Conservation (phyloP, 345 rosid genomes). For the Sonneratia alba region DNA sequence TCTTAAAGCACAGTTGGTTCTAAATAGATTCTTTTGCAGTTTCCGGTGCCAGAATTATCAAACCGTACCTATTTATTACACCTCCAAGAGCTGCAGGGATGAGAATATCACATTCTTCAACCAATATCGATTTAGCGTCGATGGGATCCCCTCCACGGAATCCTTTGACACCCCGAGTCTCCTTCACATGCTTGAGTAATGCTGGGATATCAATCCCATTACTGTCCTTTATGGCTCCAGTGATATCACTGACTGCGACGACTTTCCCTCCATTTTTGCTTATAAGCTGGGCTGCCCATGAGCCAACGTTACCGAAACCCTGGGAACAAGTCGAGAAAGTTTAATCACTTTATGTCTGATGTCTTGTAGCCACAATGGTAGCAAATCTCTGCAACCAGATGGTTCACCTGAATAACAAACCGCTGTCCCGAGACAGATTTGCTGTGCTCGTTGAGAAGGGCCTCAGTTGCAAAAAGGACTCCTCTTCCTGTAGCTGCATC, state of each 20-base stretch:
- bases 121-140: slow-evolving; percentile 49
- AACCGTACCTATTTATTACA: slow-evolving; percentile 66
- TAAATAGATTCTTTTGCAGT: neutral
- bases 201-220: slow-evolving; percentile 57
- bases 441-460: slow-evolving; percentile 77
- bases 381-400: neutral
- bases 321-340: slow-evolving; percentile 11
- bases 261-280: slow-evolving; percentile 67
- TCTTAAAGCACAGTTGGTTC: too few relatives aligned
- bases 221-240: slow-evolving; percentile 80
- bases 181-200: slow-evolving; percentile 51
- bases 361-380: neutral
- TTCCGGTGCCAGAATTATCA: neutral
- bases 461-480: slow-evolving; percentile 87
- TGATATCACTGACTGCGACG: slow-evolving; percentile 73
- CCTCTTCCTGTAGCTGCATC: slow-evolving; percentile 98
- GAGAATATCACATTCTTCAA: slow-evolving; percentile 80
- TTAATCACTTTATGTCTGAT: neutral
- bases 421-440: slow-evolving; percentile 66
- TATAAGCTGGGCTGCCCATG: slow-evolving; percentile 91
- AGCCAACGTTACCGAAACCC: slow-evolving; percentile 98
- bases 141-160: slow-evolving; percentile 54
- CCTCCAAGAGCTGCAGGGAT: slow-evolving; percentile 95
- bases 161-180: slow-evolving; percentile 65
- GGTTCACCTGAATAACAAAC: slow-evolving; percentile 67